phyloP scores from a whole-genome alignment of 139 green algal species.

The Picochlorum costavermella region DNA sequence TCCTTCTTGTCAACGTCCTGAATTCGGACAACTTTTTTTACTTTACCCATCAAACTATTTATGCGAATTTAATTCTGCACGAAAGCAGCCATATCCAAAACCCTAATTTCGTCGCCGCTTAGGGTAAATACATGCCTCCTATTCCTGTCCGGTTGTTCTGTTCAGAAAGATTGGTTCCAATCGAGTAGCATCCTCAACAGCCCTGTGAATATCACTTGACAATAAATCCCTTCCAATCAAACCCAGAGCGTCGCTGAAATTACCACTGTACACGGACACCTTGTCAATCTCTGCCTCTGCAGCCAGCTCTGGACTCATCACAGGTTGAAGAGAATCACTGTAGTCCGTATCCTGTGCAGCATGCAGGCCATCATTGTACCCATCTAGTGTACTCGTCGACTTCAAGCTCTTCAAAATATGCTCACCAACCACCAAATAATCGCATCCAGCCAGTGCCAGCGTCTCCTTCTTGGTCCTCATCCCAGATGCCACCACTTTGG shows the following conservation, averaged over 20 bases:
- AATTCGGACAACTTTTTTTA: conserved; percentile 2
- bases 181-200: conserved; percentile 38
- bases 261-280: conserved; percentile 10
- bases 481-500: conserved; percentile 69
- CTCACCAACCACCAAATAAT: conserved; percentile 60
- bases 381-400: conserved; percentile 38
- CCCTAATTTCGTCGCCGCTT: no score
- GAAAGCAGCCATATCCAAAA: no score
- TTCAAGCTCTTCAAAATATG: conserved; percentile 44
- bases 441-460: conserved; percentile 58
- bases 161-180: conserved; percentile 43
- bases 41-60: conserved; percentile 1
- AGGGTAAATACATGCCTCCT: no score
- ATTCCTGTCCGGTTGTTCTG: conserved; percentile 25
- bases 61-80: background rate
- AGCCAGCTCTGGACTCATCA: conserved; percentile 15
- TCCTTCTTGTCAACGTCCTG: background rate
- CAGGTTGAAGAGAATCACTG: background rate
- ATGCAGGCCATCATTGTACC: conserved; percentile 59
- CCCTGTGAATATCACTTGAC: conserved; percentile 21
- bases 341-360: background rate
- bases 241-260: conserved; percentile 34
- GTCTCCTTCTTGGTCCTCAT: conserved; percentile 64
- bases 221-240: conserved; percentile 36
- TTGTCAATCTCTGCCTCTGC: conserved; percentile 8